Conservation (phyloP, 179 eudicot genomes). For the Sideroxylon spinosum region DNA sequence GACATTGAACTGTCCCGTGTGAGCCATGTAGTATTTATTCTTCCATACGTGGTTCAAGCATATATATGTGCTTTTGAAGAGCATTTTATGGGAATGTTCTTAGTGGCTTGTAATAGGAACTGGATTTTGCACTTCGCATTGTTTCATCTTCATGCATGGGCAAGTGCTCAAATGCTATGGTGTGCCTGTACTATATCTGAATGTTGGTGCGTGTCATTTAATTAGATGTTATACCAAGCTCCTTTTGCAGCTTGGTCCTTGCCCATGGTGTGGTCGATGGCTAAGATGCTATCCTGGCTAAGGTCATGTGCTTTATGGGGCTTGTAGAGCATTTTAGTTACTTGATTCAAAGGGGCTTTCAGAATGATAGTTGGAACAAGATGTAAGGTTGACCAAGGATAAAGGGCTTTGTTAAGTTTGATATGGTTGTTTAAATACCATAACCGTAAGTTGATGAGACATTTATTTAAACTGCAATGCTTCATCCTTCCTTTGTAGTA, state of each 20-base stretch:
- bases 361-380: background rate
- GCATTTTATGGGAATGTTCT: conserved; percentile 9
- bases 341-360: background rate
- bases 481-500: background rate
- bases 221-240: background rate
- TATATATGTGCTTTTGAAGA: background rate
- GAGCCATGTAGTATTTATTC: too few species aligned
- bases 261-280: background rate
- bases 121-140: background rate
- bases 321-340: background rate
- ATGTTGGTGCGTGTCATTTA: background rate
- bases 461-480: background rate
- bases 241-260: background rate
- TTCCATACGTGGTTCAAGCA: background rate
- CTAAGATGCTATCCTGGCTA: background rate
- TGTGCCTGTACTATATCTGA: background rate
- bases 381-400: background rate
- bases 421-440: background rate
- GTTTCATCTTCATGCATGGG: background rate
- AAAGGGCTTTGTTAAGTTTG: background rate
- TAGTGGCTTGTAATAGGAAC: background rate
- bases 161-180: conserved; percentile 7
- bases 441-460: background rate
- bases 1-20: too few species aligned
- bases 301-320: background rate